Evolutionary conservation across 2,329 filamentous ascomycete species (phyloP).

Genomic region (Botrytis squamosa): DNA sequence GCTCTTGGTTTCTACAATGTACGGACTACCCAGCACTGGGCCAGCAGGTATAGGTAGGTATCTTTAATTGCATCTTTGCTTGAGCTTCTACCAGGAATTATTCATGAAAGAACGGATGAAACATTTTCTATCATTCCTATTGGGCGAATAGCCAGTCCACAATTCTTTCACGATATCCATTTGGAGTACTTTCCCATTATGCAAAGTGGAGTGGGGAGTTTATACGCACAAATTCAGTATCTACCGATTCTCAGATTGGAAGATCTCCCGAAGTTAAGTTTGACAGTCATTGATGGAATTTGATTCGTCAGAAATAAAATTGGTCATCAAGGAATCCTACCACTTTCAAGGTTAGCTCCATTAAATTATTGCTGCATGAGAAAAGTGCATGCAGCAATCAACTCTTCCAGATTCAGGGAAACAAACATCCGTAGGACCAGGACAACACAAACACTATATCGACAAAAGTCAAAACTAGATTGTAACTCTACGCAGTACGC

Average conservation of each 20-base stretch:
- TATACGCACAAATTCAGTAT: neutral
- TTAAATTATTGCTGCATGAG: neutral
- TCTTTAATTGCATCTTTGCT: neutral
- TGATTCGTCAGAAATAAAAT: constrained; percentile 17
- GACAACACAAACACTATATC: neutral
- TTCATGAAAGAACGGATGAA: neutral
- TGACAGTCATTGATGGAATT: neutral
- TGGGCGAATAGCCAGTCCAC: neutral
- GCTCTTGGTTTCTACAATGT: neutral
- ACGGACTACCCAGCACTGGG: neutral
- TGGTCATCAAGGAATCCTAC: constrained; percentile 12
- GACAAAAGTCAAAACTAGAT: neutral
- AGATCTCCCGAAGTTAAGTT: constrained; percentile 15
- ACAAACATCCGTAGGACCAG: neutral
- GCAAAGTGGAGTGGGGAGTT: constrained; percentile 11
- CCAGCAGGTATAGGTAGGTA: neutral
- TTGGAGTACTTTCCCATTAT: neutral
- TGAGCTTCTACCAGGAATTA: neutral
- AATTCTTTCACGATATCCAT: constrained; percentile 1
- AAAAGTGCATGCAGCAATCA: neutral
- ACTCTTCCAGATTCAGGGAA: neutral
- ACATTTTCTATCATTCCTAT: neutral
- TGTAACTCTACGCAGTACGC: neutral
- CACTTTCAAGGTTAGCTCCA: neutral
- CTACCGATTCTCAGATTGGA: constrained; percentile 1